Evolutionary conservation across 805 yeast genomes (phyloP), one percentile per base, ranked within the genome.

Genomic region (Teunomyces barrocoloradensis): DNA sequence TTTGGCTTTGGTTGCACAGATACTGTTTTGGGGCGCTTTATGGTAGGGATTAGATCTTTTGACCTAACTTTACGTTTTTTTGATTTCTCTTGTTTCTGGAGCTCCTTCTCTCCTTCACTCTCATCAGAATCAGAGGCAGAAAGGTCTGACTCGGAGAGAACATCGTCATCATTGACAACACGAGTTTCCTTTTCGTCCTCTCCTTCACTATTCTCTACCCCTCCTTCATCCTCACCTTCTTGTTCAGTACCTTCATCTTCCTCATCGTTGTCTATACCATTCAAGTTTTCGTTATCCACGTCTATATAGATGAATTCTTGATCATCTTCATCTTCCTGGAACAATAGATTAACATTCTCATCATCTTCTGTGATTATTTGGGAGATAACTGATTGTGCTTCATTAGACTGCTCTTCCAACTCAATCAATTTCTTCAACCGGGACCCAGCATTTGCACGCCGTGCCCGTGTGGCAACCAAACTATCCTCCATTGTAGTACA

Each of bases 391-490:
- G 55, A 29, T 41, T 55, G 55, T 9, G 48, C 44, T 5, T 63
- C 69, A 1, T 65, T 54, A 6, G 69, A 60, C 41, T 80, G 85
- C 52, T 80, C 87, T 55, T 84, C 96, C 25, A 87, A 76, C 49
- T 82, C 86, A 15, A 94, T 69, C 50, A 94, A 75, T 47, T 82
- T 81, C 57, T 81, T 80, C 61, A 94, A 72, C 46, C 94, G 75
- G 44, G 88, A 85, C 12, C 99, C 99, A 1, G 99, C 99, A 68
- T 92, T 94, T 38, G 89, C 66, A 46, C 99, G 80, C 53, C 89
- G 75, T 50, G 81, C 70, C 51, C 97, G 78, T 3, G 96, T 85
- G 17, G 87, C 81, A 55, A 86, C 85, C 47, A 89, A 74, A 56
- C 80, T 76, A 40, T 83, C 85, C 32, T 73, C 79, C 44, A 36